Conservation (phyloP, 352 stramenopile species). For the Albugo candida region DNA sequence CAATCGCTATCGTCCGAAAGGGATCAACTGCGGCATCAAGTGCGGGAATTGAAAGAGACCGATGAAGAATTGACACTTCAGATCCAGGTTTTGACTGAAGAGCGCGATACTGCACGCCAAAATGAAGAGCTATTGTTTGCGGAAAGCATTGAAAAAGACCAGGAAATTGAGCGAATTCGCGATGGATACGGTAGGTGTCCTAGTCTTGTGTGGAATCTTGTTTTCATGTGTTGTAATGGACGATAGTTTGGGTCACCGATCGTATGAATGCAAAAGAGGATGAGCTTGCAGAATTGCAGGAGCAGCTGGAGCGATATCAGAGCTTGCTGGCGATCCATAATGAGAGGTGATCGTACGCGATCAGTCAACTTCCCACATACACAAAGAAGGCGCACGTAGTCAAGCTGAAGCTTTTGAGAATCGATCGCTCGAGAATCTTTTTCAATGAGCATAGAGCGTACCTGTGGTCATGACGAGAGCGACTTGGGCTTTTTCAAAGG, state of each 20-base stretch:
- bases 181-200: constrained; percentile 50
- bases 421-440: too few species aligned
- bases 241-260: constrained; percentile 67
- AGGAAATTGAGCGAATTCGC: constrained; percentile 74
- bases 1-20: constrained; percentile 18
- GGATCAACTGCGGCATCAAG: constrained; percentile 16
- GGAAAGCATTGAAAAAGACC: constrained; percentile 72
- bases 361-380: too few species aligned
- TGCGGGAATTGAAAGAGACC: constrained; percentile 35
- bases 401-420: too few species aligned
- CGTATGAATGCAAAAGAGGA: constrained; percentile 81
- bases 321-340: constrained; percentile 17
- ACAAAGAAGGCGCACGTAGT: too few species aligned
- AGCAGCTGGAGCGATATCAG: constrained; percentile 72
- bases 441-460: too few species aligned
- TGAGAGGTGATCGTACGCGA: too few species aligned
- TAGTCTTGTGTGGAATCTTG: constrained; percentile 1
- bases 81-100: constrained; percentile 65
- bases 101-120: constrained; percentile 52
- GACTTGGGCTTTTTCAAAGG: too few species aligned
- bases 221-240: constrained; percentile 1
- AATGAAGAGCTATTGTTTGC: constrained; percentile 72
- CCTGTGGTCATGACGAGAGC: too few species aligned
- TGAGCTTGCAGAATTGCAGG: constrained; percentile 62
- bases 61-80: constrained; percentile 69